A percentile compares a stretch with the other conserved stretches of the same genome.
phyloP scores from a whole-genome alignment of 1,284 basidiomycete genomes.

The Boletus albobrunnescens region DNA sequence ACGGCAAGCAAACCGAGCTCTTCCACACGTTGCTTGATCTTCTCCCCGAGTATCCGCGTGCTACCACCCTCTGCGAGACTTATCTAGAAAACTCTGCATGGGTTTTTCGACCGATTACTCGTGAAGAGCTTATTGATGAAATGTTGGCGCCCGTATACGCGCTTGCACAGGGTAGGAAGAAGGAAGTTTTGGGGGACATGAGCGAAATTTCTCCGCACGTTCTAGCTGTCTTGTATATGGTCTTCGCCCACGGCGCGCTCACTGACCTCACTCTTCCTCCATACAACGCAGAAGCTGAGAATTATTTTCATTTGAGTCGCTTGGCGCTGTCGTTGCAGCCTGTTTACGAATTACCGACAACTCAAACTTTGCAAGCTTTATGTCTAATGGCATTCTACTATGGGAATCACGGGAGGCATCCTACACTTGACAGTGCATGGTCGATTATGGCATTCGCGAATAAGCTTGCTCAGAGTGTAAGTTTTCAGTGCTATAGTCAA shows the following conservation, averaged over 20 bases:
- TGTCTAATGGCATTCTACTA: slow-evolving; percentile 54
- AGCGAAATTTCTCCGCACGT: slow-evolving; percentile 47
- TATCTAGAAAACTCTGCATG: slow-evolving; percentile 62
- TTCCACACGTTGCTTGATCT: slow-evolving; percentile 43
- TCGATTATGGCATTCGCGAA: slow-evolving; percentile 46
- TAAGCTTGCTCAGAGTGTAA: slow-evolving; percentile 56
- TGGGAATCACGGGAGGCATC: slow-evolving; percentile 48
- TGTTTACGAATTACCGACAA: slow-evolving; percentile 59
- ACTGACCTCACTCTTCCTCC: slow-evolving; percentile 61
- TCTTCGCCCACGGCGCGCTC: slow-evolving; percentile 58
- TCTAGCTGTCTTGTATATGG: slow-evolving; percentile 53
- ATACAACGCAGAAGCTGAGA: slow-evolving; percentile 56
- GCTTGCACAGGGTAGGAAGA: slow-evolving; percentile 41
- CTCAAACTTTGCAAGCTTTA: slow-evolving; percentile 58
- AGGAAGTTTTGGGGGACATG: slow-evolving; percentile 23
- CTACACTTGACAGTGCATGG: slow-evolving; percentile 54
- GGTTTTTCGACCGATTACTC: slow-evolving; percentile 55
- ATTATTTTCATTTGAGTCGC: slow-evolving; percentile 55
- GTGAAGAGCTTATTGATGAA: slow-evolving; percentile 66
- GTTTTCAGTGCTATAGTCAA: slow-evolving; percentile 19
- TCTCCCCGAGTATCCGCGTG: slow-evolving; percentile 52
- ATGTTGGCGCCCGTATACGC: slow-evolving; percentile 58
- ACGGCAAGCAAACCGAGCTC: slow-evolving; percentile 31
- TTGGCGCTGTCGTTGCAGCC: slow-evolving; percentile 56
- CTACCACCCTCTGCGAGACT: slow-evolving; percentile 63